Conservation (phyloP, 1,139 yeast species). For the Pichiaceae sp. region DNA sequence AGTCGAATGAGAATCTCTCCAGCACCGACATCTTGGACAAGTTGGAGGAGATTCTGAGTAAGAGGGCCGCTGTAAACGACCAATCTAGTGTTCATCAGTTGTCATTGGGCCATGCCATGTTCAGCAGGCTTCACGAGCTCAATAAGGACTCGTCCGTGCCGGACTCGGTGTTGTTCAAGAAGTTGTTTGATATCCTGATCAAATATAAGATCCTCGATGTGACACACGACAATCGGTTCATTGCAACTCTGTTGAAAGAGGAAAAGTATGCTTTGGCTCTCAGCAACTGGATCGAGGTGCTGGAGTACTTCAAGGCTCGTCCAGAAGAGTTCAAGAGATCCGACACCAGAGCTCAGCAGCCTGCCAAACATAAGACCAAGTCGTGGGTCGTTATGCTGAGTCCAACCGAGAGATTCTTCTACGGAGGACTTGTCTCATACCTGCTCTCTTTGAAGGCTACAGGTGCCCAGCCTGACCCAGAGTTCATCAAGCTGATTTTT, state of each 20-base stretch:
- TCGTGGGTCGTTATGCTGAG: neutral
- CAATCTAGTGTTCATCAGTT: no score
- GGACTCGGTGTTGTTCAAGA: slow-evolving; percentile 14
- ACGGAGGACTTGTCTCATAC: slow-evolving; percentile 15
- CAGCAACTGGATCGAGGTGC: slow-evolving; percentile 17
- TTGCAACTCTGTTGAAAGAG: slow-evolving; percentile 13
- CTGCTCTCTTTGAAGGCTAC: slow-evolving; percentile 14
- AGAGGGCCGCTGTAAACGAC: no score
- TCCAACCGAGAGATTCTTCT: slow-evolving; percentile 5
- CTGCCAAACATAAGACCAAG: neutral
- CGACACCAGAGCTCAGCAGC: neutral
- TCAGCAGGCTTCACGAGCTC: slow-evolving; percentile 10
- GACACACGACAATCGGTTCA: slow-evolving; percentile 15
- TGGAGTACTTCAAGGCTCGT: slow-evolving; percentile 15
- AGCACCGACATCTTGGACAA: no score
- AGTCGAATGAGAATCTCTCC: no score
- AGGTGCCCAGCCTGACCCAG: slow-evolving; percentile 11
- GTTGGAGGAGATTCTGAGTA: no score
- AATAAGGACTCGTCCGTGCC: slow-evolving; percentile 11
- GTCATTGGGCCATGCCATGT: slow-evolving; percentile 12
- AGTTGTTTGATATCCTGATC: slow-evolving; percentile 10
- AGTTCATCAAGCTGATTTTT: slow-evolving; percentile 15
- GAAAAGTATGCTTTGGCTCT: slow-evolving; percentile 16
- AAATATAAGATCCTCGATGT: slow-evolving; percentile 12
- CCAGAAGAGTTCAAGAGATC: slow-evolving; percentile 6